A percentile compares a stretch with the other conserved stretches of the same genome.
phyloP scores from a whole-genome alignment of 345 rosid genomes.

The Psidium guajava region DNA sequence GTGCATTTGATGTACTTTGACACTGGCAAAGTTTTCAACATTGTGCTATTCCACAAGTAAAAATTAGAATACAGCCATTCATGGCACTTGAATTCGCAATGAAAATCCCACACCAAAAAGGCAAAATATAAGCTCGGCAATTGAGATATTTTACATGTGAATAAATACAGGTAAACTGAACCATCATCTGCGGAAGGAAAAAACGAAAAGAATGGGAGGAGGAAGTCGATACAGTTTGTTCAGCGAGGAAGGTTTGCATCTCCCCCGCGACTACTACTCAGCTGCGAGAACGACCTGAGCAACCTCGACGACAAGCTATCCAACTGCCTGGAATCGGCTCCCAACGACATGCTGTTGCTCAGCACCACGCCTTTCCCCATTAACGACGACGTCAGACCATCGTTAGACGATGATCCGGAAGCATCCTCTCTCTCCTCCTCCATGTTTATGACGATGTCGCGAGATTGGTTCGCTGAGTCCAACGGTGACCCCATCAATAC shows the following conservation, averaged over 20 bases:
- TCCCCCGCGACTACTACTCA: neutral
- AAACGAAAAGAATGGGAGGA: neutral
- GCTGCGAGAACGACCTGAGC: slow-evolving; percentile 22
- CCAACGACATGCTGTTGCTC: neutral
- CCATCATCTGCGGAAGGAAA: neutral
- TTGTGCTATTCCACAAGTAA: neutral
- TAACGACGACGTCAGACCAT: neutral
- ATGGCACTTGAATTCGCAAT: neutral
- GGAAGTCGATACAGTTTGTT: slow-evolving; percentile 3
- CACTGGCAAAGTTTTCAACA: neutral
- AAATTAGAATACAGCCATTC: neutral
- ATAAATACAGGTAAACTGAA: neutral
- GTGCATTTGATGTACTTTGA: neutral
- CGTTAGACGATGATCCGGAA: neutral
- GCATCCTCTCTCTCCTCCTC: neutral
- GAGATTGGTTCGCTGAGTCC: neutral
- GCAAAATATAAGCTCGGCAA: neutral
- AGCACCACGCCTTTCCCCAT: neutral
- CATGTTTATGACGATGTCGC: neutral
- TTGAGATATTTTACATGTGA: neutral
- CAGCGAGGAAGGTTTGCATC: neutral
- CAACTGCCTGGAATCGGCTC: slow-evolving; percentile 3
- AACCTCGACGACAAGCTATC: slow-evolving; percentile 19
- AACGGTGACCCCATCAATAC: neutral
- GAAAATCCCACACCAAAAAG: neutral